Conservation (phyloP, 257 asterid genomes). For the Prunella vulgaris region DNA sequence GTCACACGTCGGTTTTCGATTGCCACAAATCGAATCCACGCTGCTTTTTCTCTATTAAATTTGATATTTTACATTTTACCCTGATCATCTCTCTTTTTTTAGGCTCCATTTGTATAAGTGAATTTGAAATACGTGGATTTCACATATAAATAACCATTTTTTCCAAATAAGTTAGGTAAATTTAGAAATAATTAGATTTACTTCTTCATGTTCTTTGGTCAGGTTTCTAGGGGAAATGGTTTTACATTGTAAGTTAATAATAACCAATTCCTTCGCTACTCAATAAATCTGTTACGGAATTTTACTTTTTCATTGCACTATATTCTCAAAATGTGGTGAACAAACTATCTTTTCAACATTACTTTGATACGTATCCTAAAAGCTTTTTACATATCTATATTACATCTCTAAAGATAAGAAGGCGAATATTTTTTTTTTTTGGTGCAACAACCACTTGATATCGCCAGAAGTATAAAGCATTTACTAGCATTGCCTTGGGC, state of each 20-base stretch:
- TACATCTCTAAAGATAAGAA: slow-evolving; percentile 71
- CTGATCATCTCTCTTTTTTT: too few relatives aligned
- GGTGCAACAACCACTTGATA: slow-evolving; percentile 95
- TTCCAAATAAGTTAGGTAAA: too few relatives aligned
- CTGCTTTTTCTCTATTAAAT: too few relatives aligned
- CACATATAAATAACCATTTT: too few relatives aligned
- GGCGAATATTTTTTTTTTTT: too few relatives aligned
- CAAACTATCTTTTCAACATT: background rate
- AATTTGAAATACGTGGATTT: too few relatives aligned
- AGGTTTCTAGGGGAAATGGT: background rate
- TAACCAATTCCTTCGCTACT: background rate
- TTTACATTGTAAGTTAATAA: background rate
- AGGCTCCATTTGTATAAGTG: too few relatives aligned
- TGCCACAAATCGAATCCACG: too few relatives aligned
- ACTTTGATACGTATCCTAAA: background rate
- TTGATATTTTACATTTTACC: too few relatives aligned
- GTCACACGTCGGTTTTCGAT: too few relatives aligned
- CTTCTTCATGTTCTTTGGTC: too few relatives aligned
- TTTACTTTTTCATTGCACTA: background rate
- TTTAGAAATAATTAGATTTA: background rate
- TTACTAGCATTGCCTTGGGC: slow-evolving; percentile 97
- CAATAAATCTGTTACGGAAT: background rate
- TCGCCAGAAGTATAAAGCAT: slow-evolving; percentile 97
- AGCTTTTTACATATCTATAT: slow-evolving; percentile 15
- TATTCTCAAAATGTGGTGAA: background rate